Evolutionary conservation across 345 rosid species (phyloP).

Genomic region (Populus ilicifolia): DNA sequence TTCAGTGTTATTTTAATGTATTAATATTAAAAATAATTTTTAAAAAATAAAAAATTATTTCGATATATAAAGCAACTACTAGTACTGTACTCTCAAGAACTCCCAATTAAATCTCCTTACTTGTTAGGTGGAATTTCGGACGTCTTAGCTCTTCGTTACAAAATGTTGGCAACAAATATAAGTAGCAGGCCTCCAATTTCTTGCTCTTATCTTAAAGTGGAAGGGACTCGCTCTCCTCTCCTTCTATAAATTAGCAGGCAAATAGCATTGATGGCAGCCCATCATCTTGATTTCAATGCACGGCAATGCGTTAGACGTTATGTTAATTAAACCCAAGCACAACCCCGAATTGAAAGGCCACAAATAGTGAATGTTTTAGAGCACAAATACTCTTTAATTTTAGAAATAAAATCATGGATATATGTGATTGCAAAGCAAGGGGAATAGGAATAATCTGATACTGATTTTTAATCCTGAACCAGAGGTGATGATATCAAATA

Average conservation of each 20-base stretch:
- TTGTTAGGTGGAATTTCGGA: not conserved
- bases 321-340: not conserved
- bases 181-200: no score
- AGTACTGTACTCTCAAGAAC: no score
- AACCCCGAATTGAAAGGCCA: not conserved
- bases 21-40: no score
- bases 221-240: not conserved
- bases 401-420: not conserved
- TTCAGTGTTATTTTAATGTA: rapidly evolving
- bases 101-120: not conserved
- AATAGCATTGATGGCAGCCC: not conserved
- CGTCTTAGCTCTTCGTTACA: not conserved
- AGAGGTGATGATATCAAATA: no score
- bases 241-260: not conserved
- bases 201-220: not conserved
- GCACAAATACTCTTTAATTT: no score
- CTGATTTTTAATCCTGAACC: not conserved
- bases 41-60: no score
- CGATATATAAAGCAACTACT: rapidly evolving
- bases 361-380: not conserved
- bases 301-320: not conserved
- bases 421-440: not conserved
- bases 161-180: not conserved
- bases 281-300: not conserved
- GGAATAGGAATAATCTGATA: not conserved